Base-by-base conservation (phyloP, 1,284 basidiomycete species). In the Tetrapyrgos nigripes region DNA sequence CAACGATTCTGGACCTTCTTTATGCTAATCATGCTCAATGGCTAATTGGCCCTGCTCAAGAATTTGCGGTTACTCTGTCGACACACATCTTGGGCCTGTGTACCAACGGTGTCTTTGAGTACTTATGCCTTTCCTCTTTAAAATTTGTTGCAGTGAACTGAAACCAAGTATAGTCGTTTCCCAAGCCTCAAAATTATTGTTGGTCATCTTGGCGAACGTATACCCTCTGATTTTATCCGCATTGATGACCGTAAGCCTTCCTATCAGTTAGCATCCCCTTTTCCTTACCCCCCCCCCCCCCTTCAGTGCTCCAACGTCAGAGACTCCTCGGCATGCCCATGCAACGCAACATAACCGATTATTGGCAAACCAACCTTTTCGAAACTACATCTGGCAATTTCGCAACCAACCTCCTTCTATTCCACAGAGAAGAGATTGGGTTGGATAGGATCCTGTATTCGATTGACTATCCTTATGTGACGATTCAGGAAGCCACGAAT, bases 311-410 rank as follows among this genome's bases (percentile, higher is more conserved):
- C 4, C 52, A 57, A 5, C 29, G 68, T 1, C 68, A 70, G 47
- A 40, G 66, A 10, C 59, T 65, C 10, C 46, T 58, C 8, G 79
- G 77, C 3, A 71, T 81, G 67, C 74, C 75, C 0, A 80, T 81
- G 79, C 67, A 73, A 50, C 68, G 68, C 45, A 80, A 77, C 46
- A 66, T 72, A 6, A 73, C 75, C 1, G 71, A 68, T 1, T 81
- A 81, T 58, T 79, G 74, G 69, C 58, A 66, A 17, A 75, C 74
- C 26, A 81, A 80, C 57, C 64, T 81, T 14, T 74, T 73, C 60
- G 76, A 79, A 61, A 81, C 79, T 0, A 75, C 76, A 0, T 79
- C 79, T 14, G 79, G 78, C 3, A 77, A 79, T 57, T 81, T 81
- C 55, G 74, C 73, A 2, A 76, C 77, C 1, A 60, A 68, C 11